Base-by-base conservation (phyloP, 257 asterid genomes). In the Salvia rosmarinus region DNA sequence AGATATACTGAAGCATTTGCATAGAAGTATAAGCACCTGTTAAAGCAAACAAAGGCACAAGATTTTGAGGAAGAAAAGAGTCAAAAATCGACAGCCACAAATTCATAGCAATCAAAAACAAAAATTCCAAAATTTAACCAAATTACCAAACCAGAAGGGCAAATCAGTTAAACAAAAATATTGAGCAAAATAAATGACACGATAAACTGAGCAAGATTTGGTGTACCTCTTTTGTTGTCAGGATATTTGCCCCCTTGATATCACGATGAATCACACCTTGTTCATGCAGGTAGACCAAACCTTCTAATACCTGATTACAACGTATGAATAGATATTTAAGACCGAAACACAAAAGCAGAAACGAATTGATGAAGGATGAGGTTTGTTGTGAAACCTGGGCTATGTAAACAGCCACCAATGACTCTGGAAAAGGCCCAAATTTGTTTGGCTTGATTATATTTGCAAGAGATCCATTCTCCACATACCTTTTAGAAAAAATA, bases 211-310 rank as follows among this genome's bases (percentile, higher is more conserved):
- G 64, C 20, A 23, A 70, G 50, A 63, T 39, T 68, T 42, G 51
- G 10, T 43, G 67, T 77, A 94, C 99, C 96, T 95, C 98, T 89
- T 95, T 95, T 12, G 99, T 95, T 30, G 95, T 88, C 88, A 95
- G 81, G 74, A 95, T 95, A 85, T 95, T 95, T 56, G 99, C 99
- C 75, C 99, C 99, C 82, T 95, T 95, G 85, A 95, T 95, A 79
- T 95, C 99, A 42, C 99, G 89, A 85, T 95, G 99, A 84, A 95
- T 95, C 40, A 95, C 98, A 80, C 99, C 99, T 81, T 95, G 99
- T 80, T 95, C 99, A 23, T 95, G 99, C 62, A 95, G 87, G 84
- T 95, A 95, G 63, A 95, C 99, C 71, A 95, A 83, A 25, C 99
- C 99, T 85, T 95, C 98, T 92, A 95, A 79, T 57, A 94, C 99